These are phyloP conservation scores for Chlamydomonas reinhardtii DNA, from an alignment of 163 green algal species.

Conservation along the genomic window DNA sequence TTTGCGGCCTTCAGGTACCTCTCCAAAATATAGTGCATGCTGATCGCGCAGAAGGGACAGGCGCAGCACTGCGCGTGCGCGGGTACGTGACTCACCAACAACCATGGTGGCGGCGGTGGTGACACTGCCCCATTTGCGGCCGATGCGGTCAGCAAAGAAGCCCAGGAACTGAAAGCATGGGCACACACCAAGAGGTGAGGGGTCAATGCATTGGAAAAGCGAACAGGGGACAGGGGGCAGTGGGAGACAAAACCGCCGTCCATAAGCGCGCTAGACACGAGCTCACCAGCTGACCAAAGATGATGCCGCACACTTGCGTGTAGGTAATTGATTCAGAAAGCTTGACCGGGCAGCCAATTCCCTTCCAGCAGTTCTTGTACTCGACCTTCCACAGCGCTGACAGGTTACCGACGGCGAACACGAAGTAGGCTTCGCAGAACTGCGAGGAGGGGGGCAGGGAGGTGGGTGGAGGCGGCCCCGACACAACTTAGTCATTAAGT, in stretches of 20 bases:
- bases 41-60: too few relatives aligned
- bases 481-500: too few relatives aligned
- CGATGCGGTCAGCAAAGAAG: slow-evolving; percentile 75
- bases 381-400: slow-evolving; percentile 41
- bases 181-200: too few relatives aligned
- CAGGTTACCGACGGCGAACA: slow-evolving; percentile 42
- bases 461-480: neutral
- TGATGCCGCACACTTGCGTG: slow-evolving; percentile 49
- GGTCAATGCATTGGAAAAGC: too few relatives aligned
- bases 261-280: too few relatives aligned
- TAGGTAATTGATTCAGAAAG: slow-evolving; percentile 45
- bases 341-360: slow-evolving; percentile 8
- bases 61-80: too few relatives aligned
- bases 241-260: too few relatives aligned
- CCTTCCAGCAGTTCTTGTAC: slow-evolving; percentile 35
- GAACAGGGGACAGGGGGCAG: too few relatives aligned
- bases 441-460: neutral
- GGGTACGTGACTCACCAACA: slow-evolving; percentile 21
- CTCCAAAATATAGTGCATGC: too few relatives aligned
- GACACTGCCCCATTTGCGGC: slow-evolving; percentile 77
- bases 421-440: slow-evolving; percentile 49
- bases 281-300: slow-evolving; percentile 64
- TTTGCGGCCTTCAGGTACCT: too few relatives aligned
- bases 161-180: slow-evolving; percentile 52
- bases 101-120: slow-evolving; percentile 74